Evolutionary conservation across 106 monocot species (phyloP).

Genomic region (Cymbidium sinense): DNA sequence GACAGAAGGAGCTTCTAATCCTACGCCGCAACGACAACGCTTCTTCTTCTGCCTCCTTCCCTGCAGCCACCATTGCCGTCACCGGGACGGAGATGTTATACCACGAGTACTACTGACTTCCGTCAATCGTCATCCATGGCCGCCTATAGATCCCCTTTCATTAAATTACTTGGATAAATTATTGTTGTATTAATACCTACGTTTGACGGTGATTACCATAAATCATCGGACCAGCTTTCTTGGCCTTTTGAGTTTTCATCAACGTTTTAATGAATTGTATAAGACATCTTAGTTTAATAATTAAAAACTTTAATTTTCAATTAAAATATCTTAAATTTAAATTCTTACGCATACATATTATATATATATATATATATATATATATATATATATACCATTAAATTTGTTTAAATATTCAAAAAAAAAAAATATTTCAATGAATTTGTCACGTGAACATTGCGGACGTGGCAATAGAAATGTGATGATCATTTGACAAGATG

Average conservation of each 20-base stretch:
- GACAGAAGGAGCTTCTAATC: constrained; percentile 51
- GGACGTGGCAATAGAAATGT: too few relatives aligned
- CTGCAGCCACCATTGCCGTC: not conserved
- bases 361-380: too few relatives aligned
- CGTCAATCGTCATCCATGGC: not conserved
- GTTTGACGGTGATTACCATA: not conserved
- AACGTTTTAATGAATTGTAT: too few relatives aligned
- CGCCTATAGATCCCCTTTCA: not conserved
- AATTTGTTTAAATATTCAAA: too few relatives aligned
- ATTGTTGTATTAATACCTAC: not conserved
- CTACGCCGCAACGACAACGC: constrained; percentile 3
- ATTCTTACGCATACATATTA: too few relatives aligned
- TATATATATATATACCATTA: too few relatives aligned
- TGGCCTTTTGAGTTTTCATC: not conserved
- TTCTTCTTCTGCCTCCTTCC: not conserved
- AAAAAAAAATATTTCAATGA: too few relatives aligned
- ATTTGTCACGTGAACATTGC: too few relatives aligned
- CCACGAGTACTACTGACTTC: not conserved
- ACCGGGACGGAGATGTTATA: constrained; percentile 2
- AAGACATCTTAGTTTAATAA: too few relatives aligned
- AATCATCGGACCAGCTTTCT: constrained; percentile 1
- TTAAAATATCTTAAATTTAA: too few relatives aligned
- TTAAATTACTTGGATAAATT: not conserved
- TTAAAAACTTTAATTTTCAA: too few relatives aligned
- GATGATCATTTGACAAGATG: too few relatives aligned